Evolutionary conservation across 2,329 filamentous ascomycete species (phyloP).

Genomic region (Coniochaeta sp.): DNA sequence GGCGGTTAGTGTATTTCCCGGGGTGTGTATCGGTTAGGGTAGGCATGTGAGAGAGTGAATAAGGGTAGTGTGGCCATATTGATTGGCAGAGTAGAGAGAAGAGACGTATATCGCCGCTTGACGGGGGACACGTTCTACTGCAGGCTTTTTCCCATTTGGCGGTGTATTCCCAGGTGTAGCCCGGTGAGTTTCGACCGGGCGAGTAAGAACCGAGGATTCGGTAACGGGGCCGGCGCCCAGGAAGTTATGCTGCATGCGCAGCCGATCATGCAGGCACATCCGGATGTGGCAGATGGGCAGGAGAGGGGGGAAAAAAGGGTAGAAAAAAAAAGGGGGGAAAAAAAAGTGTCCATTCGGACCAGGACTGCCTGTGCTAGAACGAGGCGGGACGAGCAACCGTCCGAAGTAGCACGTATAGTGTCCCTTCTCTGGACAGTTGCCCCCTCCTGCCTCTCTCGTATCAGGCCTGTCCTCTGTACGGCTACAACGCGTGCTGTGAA

Average conservation of each 20-base stretch:
- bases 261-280: constrained; percentile 25
- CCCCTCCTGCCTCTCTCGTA: not conserved
- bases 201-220: not conserved
- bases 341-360: not conserved
- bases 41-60: not conserved
- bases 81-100: too few species aligned
- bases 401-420: not conserved
- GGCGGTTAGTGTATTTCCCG: constrained; percentile 8
- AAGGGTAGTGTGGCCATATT: too few species aligned
- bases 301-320: too few species aligned
- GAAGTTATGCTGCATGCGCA: constrained; percentile 15
- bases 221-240: not conserved
- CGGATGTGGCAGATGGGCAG: constrained; percentile 12
- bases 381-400: not conserved
- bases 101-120: too few species aligned
- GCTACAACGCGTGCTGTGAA: not conserved
- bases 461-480: constrained; percentile 4
- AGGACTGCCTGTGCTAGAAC: not conserved
- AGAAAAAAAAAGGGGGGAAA: too few species aligned
- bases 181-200: not conserved
- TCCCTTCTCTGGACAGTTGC: not conserved
- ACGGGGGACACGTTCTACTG: not conserved
- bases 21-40: not conserved
- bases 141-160: not conserved
- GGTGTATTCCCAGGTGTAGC: not conserved